A percentile compares a stretch with the other conserved stretches of the same genome.
These are phyloP conservation scores for Cladophialophora bantiana DNA, from an alignment of 2,329 filamentous ascomycete genomes.

Conservation along the genomic window DNA sequence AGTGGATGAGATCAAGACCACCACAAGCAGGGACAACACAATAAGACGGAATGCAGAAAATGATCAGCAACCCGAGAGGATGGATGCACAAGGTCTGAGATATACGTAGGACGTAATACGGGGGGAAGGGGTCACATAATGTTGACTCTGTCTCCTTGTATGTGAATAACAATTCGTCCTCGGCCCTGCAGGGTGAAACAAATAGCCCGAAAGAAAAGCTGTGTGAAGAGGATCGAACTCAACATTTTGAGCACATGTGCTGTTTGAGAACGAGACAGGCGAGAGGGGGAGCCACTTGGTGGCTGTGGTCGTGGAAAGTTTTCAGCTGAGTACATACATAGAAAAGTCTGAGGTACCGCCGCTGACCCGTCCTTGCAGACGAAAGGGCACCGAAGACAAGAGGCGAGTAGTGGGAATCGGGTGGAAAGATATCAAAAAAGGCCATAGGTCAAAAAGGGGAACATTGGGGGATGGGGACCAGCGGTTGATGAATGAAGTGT, in stretches of 20 bases:
- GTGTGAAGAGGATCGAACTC: constrained; percentile 1
- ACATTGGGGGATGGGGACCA: background rate
- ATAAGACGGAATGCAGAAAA: constrained; percentile 11
- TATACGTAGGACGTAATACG: constrained; percentile 6
- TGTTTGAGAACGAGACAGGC: constrained; percentile 1
- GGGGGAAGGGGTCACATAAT: background rate
- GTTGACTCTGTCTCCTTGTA: background rate
- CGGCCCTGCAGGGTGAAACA: constrained; percentile 7
- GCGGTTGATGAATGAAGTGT: background rate
- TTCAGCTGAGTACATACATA: constrained; percentile 10
- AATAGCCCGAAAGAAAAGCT: background rate
- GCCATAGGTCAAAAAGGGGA: background rate
- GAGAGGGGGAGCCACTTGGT: constrained; percentile 7
- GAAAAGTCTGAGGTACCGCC: constrained; percentile 1
- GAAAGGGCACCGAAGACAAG: background rate
- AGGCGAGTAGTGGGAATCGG: background rate
- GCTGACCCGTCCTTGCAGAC: background rate
- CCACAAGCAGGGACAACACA: constrained; percentile 4
- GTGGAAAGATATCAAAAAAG: background rate
- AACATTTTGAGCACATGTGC: constrained; percentile 10
- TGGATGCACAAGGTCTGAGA: constrained; percentile 2
- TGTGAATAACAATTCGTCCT: background rate
- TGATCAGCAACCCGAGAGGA: constrained; percentile 11
- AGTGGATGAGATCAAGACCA: constrained; percentile 9
- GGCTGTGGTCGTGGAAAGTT: background rate